Conservation (phyloP, 73 alveolate genomes). For the Blepharisma stoltei region DNA sequence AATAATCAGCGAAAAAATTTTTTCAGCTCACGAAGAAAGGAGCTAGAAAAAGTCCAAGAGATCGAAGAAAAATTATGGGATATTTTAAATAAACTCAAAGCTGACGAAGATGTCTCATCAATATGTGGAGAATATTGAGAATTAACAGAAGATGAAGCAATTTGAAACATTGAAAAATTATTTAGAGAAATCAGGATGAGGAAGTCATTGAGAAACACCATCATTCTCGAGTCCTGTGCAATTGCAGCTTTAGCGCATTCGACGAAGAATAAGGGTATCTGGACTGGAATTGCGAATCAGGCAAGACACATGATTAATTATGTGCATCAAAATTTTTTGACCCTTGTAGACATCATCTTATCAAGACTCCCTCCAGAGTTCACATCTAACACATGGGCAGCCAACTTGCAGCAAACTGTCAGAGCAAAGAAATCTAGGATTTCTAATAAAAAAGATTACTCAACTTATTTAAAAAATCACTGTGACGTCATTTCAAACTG, state of each 20-base stretch:
- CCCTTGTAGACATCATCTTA: constrained; percentile 44
- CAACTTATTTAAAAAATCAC: constrained; percentile 17
- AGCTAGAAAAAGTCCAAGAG: neutral
- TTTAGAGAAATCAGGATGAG: constrained; percentile 14
- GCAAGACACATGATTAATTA: constrained; percentile 35
- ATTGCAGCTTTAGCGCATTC: neutral
- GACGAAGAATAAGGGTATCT: neutral
- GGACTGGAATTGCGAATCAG: constrained; percentile 26
- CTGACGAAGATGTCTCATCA: neutral
- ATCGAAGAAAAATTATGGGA: constrained; percentile 6
- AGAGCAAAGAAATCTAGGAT: constrained; percentile 35
- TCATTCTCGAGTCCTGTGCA: constrained; percentile 19
- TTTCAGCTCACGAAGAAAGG: too few species aligned
- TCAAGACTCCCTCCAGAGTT: constrained; percentile 48
- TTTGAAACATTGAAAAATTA: constrained; percentile 27
- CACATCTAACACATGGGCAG: constrained; percentile 47
- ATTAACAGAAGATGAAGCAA: neutral
- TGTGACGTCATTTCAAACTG: neutral
- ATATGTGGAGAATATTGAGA: constrained; percentile 9
- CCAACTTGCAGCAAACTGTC: constrained; percentile 9
- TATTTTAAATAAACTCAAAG: neutral
- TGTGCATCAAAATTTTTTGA: constrained; percentile 55
- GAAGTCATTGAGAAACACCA: neutral
- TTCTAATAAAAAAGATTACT: constrained; percentile 27
- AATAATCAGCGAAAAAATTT: too few species aligned